Evolutionary conservation across 139 green algal species (phyloP), one percentile per base, ranked within the genome.

Genomic region (Picochlorum costavermella): DNA sequence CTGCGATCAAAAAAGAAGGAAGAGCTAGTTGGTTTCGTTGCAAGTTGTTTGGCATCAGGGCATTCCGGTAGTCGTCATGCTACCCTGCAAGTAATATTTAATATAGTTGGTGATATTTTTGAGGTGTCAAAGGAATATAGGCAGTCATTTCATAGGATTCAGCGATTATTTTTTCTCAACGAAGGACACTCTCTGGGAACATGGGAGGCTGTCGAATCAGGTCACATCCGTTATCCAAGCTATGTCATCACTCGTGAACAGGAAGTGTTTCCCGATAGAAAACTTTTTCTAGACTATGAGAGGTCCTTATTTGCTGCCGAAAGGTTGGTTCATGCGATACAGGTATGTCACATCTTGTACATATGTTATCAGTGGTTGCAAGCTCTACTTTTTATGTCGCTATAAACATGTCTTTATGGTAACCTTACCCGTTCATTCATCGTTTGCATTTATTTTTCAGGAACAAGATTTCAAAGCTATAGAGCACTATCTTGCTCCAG

Each of bases 151-250:
- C 37, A 5, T 16, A 76, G 81, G 25, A 10, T 91, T 63, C 80
- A 89, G 75, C 80, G 82, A 20, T 61, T 93, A 6, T 95, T 87
- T 76, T 95, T 94, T 57, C 60, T 92, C 23, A 72, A 81, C 14
- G 82, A 90, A 45, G 75, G 60, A 2, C 80, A 84, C n/a, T 71
- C 76, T 67, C 67, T 95, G 50, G 72, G 11, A 29, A 83, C 81
- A 56, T 94, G 89, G 45, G 37, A 91, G 9, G 79, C 83, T 8
- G 67, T 72, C 23, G 74, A 92, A 25, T 56, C 81, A 26, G 88
- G 86, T 5, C 71, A 69, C 0, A 31, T 83, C 17, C 67, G 63
- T 16, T 96, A 94, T 70, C 44, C 88, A 17, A 20, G 31, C 26
- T 96, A 90, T 69, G 26, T 12, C 2, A 23, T 88, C 2, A 45